Conservation (phyloP, 371 early-diverging fungal species). For the Capillidium rhysosporum region DNA sequence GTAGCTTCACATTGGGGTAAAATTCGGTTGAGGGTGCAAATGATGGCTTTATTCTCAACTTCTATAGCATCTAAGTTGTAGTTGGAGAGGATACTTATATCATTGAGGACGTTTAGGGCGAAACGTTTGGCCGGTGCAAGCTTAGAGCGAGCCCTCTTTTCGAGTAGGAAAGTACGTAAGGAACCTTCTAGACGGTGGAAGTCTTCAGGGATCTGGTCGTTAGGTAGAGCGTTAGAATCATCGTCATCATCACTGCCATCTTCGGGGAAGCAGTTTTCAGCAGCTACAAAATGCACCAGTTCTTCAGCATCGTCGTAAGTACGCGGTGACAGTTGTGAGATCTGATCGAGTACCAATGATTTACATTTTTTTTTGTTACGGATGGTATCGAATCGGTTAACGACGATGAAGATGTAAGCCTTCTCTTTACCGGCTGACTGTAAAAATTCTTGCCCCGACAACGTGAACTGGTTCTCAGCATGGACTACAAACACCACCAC, state of each 20-base stretch:
- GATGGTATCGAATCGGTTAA: constrained; percentile 92
- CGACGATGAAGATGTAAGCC: constrained; percentile 92
- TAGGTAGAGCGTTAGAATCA: constrained; percentile 12
- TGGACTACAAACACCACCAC: constrained; percentile 96
- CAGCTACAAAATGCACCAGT: constrained; percentile 91
- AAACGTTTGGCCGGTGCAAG: constrained; percentile 84
- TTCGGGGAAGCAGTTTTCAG: constrained; percentile 27
- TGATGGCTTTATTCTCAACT: constrained; percentile 7
- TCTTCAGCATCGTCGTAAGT: constrained; percentile 79
- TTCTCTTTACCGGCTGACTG: constrained; percentile 90
- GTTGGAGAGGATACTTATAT: constrained; percentile 31
- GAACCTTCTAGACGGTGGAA: constrained; percentile 65
- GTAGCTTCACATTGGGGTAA: constrained; percentile 4
- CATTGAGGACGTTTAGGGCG: constrained; percentile 53
- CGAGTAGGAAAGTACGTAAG: constrained; percentile 78
- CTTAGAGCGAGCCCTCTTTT: constrained; percentile 87
- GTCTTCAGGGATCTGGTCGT: constrained; percentile 29
- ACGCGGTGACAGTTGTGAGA: constrained; percentile 72
- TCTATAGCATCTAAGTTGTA: constrained; percentile 25
- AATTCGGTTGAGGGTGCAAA: background rate
- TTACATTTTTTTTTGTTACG: constrained; percentile 82
- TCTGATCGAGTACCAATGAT: constrained; percentile 81
- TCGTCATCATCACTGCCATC: constrained; percentile 6
- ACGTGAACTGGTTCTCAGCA: constrained; percentile 95
- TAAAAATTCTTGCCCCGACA: constrained; percentile 78